phyloP scores from a whole-genome alignment of 306 rosid genomes.

The Citrullus mucosospermus region DNA sequence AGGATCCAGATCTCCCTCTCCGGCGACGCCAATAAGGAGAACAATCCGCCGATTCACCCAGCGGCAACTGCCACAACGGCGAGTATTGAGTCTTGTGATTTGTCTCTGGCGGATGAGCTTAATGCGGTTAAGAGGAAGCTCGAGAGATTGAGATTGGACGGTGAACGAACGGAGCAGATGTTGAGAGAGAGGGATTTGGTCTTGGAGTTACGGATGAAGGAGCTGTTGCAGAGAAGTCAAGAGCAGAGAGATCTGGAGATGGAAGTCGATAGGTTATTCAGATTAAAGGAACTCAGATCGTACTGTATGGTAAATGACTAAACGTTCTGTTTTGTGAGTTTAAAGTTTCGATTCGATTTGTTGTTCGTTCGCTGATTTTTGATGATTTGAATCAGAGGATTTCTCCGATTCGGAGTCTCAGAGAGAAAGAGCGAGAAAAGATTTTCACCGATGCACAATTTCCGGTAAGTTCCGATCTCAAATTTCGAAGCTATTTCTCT shows the following conservation, averaged over 20 bases:
- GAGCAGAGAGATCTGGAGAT: slow-evolving; percentile 67
- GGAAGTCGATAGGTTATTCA: slow-evolving; percentile 69
- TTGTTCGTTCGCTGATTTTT: neutral
- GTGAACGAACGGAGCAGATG: slow-evolving; percentile 51
- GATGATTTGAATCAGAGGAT: slow-evolving; percentile 31
- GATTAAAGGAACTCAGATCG: slow-evolving; percentile 65
- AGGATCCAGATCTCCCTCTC: slow-evolving; percentile 13
- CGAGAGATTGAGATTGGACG: slow-evolving; percentile 48
- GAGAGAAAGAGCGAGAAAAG: slow-evolving; percentile 61
- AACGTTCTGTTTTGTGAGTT: neutral
- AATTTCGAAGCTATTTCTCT: neutral
- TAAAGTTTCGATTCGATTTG: neutral
- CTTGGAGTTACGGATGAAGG: slow-evolving; percentile 44
- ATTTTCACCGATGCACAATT: slow-evolving; percentile 18
- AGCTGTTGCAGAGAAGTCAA: slow-evolving; percentile 46
- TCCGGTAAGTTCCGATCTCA: slow-evolving; percentile 18
- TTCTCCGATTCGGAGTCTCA: slow-evolving; percentile 67
- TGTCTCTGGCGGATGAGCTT: slow-evolving; percentile 80
- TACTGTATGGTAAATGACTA: slow-evolving; percentile 34
- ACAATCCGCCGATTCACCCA: slow-evolving; percentile 11
- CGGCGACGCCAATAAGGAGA: slow-evolving; percentile 37
- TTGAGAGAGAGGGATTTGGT: slow-evolving; percentile 40
- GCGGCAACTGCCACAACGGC: neutral
- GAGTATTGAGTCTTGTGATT: slow-evolving; percentile 26
- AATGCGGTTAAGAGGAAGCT: slow-evolving; percentile 56